Evolutionary conservation across 2,329 filamentous ascomycete genomes (phyloP), one percentile per base, ranked within the genome.

Genomic region (Trichoderma brevicompactum): DNA sequence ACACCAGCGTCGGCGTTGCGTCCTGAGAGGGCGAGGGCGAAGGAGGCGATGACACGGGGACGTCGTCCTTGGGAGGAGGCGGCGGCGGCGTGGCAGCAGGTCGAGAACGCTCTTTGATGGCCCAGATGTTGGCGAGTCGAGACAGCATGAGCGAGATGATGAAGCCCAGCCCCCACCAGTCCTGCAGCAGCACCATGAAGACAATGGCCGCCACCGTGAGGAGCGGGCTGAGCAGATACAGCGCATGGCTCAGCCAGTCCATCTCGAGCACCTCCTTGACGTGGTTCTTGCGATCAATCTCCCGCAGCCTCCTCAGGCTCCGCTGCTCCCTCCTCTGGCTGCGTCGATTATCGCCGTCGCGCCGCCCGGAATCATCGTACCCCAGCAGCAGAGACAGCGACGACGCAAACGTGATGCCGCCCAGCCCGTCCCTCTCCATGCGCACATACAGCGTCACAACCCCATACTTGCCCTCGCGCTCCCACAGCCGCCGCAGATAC

Each of bases 81-180:
- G 43, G 9, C 50, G 46, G 59, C 46, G 53, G 58, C 38, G 32
- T 8, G 10, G 28, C 8, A 0, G 44, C 50, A 23, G 52, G 48
- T 19, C 15, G 19, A 28, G 78, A 75, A 43, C 86, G 83, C 54
- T 81, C 77, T 65, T 85, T 85, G 72, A 89, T 83, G 40, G 85
- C 78, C 74, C 79, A 79, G 65, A 86, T 82, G 70, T 88, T 87
- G 64, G 86, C 74, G 8, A 85, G 65, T 13, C 87, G 84, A 2
- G 84, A 82, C 12, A 81, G 52, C 70, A 88, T 82, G 23, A 88
- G 79, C 0, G 80, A 77, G 0, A 80, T 48, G 9, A 87, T 72
- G 9, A 80, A 77, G 2, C 72, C 75, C 2, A 87, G 71, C 1
- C 81, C 81, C 81, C 82, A 86, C 79, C 81, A 85, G 69, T 86